A percentile compares a stretch with the other conserved stretches of the same genome.
These are phyloP conservation scores for Podaxis sp. DNA, from an alignment of 768 basidiomycete species.

Conservation along the genomic window DNA sequence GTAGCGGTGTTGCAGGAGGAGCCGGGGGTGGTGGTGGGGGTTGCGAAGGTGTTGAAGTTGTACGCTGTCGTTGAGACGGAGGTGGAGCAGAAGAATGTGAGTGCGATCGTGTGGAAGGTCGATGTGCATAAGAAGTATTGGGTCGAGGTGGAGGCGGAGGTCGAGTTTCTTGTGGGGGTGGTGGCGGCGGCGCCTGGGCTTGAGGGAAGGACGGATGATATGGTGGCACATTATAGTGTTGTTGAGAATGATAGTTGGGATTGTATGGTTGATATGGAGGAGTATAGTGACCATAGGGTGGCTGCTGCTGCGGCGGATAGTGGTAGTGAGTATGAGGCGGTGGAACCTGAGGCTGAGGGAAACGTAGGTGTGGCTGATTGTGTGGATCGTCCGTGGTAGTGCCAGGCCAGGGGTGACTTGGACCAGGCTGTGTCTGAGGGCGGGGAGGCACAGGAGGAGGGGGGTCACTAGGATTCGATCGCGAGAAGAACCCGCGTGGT, in stretches of 20 bases:
- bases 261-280: slow-evolving; percentile 18
- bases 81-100: slow-evolving; percentile 24
- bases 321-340: slow-evolving; percentile 4
- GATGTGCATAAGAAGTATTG: slow-evolving; percentile 17
- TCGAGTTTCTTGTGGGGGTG: slow-evolving; percentile 18
- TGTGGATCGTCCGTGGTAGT: slow-evolving; percentile 46
- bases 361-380: slow-evolving; percentile 24
- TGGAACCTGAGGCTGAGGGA: not conserved
- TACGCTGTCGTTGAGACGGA: slow-evolving; percentile 19
- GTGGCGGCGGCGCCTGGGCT: slow-evolving; percentile 18
- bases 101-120: slow-evolving; percentile 17
- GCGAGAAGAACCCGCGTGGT: slow-evolving; percentile 49
- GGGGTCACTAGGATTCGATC: slow-evolving; percentile 29
- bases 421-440: slow-evolving; percentile 33
- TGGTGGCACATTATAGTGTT: slow-evolving; percentile 6
- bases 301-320: slow-evolving; percentile 19
- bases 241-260: slow-evolving; percentile 2
- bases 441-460: slow-evolving; percentile 32
- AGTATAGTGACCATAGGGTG: slow-evolving; percentile 18
- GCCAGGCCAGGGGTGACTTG: slow-evolving; percentile 62
- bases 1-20: slow-evolving; percentile 42
- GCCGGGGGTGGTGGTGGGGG: slow-evolving; percentile 16
- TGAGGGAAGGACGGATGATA: slow-evolving; percentile 14
- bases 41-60: slow-evolving; percentile 9
- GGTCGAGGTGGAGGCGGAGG: slow-evolving; percentile 17